Base-by-base conservation (phyloP, 139 green algal genomes). In the Trebouxia sp. region DNA sequence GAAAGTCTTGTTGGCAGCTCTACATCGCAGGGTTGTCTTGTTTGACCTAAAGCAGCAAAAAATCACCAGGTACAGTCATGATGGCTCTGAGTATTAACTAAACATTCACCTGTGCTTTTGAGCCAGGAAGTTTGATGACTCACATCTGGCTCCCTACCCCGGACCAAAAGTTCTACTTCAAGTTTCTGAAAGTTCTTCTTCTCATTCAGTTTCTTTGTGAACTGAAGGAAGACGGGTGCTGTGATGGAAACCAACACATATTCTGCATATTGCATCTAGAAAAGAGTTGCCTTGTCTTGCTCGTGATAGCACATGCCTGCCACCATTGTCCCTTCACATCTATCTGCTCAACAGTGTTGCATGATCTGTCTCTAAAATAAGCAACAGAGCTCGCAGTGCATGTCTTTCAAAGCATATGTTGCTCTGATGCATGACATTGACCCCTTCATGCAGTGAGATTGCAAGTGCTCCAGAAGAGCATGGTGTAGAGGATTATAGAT, bases 391-490 rank as follows among this genome's bases (percentile, higher is more conserved):
- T 28, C 50, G 2, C 26, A 5, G 50, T 17, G 50, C 50, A 58
- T 17, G 20, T 28, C 20, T 58, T 3, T 58, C 3, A 2, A 22
- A 22, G 20, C 50, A 22, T 6, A 22, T 22, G 22, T 1, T 17
- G 50, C 50, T 28, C 20, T 22, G 26, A 22, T 28, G 20, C 3
- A 58, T 58, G 22, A 22, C 22, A 17, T 22, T 28, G 50, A 17
- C n/a, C 56, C 30, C n/a, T 24, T 55, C 15, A 28, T 79, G 43
- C 72, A 79, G 72, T n/a, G 47, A 65, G 32, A 42, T 79, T 32
- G 72, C 72, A 43, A 66, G 30, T 3, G 30, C 47, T 26, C 72
- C 72, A 47, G 72, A 79, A 65, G 45, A 65, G 42, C 72, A 79
- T 66, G 72, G 47, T 6, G 30, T 45, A 3, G 72, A 79, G 28